Conservation (phyloP, 306 rosid species). For the Phaseolus lunatus region DNA sequence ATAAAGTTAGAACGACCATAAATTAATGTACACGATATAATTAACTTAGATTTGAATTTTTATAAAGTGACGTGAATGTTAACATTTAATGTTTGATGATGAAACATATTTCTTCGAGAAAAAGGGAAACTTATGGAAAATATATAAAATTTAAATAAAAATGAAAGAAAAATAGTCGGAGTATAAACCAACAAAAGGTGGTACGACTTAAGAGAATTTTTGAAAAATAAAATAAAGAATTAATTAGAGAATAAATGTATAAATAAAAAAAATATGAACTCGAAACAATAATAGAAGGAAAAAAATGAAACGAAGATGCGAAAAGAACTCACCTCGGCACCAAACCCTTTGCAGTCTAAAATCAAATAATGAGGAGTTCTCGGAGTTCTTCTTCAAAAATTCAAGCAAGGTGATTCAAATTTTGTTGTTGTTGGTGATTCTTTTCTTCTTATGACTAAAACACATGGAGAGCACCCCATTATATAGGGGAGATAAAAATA, state of each 20-base stretch:
- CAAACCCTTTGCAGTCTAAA: background rate
- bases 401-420: background rate
- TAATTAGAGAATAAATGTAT: background rate
- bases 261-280: background rate
- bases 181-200: too few species aligned
- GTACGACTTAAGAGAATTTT: too few species aligned
- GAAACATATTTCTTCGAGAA: too few species aligned
- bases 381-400: background rate
- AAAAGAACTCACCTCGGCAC: background rate
- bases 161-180: too few species aligned
- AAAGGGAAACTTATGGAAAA: too few species aligned
- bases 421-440: background rate
- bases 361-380: background rate
- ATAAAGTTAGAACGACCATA: too few species aligned
- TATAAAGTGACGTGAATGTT: too few species aligned
- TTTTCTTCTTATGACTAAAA: background rate
- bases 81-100: too few species aligned
- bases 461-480: background rate
- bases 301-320: background rate
- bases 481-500: background rate
- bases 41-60: too few species aligned
- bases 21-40: too few species aligned
- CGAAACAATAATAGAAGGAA: background rate
- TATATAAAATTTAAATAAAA: too few species aligned
- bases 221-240: too few species aligned